These are phyloP conservation scores for Cyberlindnera mycetangii DNA, from an alignment of 805 yeast genomes.

Conservation along the genomic window DNA sequence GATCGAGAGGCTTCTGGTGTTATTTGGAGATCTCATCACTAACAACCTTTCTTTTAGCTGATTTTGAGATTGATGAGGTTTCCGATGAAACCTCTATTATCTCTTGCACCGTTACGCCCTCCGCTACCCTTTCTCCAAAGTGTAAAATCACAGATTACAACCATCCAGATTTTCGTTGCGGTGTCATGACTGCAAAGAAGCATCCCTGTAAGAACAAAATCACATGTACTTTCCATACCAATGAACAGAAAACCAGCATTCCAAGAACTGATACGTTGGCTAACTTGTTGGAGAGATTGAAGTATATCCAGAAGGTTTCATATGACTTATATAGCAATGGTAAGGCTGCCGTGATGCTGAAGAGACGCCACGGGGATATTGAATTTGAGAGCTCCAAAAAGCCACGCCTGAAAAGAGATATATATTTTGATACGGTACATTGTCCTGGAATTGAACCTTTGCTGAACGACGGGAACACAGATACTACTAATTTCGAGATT, in stretches of 20 bases:
- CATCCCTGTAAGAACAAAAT: conserved; percentile 19
- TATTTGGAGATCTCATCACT: not conserved
- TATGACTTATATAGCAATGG: conserved; percentile 1
- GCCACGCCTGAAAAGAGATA: conserved; percentile 3
- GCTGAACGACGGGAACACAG: not conserved
- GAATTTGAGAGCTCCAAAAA: not conserved
- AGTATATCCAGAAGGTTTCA: conserved; percentile 34
- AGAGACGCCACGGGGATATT: conserved; percentile 1
- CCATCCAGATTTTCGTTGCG: conserved; percentile 24
- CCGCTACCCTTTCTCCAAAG: not conserved
- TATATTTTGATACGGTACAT: conserved; percentile 1
- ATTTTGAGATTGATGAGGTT: not conserved
- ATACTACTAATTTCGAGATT: not conserved
- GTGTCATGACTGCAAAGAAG: conserved; percentile 10
- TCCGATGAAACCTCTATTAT: no score
- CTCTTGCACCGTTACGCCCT: no score
- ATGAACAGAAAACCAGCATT: conserved; percentile 12
- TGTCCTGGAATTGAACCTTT: not conserved
- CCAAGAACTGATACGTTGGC: conserved; percentile 14
- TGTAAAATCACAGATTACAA: conserved; percentile 15
- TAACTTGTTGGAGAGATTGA: conserved; percentile 24
- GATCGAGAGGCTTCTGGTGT: not conserved
- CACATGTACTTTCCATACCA: conserved; percentile 16
- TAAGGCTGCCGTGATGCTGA: conserved; percentile 2
- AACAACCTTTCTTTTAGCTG: not conserved